Base-by-base conservation (phyloP, 371 early-diverging fungal genomes). In the Dipsacomyces acuminosporus region DNA sequence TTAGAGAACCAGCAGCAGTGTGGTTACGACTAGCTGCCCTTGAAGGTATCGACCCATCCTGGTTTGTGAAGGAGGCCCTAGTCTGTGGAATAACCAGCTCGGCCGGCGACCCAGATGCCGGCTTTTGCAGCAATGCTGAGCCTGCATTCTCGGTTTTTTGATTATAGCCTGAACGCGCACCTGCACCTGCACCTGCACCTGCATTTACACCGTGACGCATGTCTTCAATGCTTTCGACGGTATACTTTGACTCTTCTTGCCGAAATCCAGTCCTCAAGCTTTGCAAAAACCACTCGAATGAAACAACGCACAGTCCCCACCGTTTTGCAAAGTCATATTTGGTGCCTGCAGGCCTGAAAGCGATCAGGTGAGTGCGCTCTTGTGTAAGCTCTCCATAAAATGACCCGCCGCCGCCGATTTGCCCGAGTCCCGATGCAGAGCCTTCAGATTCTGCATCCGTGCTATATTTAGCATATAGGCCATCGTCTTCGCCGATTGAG, bases 291-390 rank as follows among this genome's bases (percentile, higher is more conserved):
- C 74, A 74, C 24, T 59, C 55, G 11, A 70, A 15, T 1, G 66
- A 47, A 9, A 74, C 75, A 6, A 74, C 41, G 8, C 41, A 44
- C 18, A 74, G 21, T 11, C 43, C 41, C 65, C 75, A 74, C 13
- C 45, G 42, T 36, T 45, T 54, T 23, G 75, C 74, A 48, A 57
- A 74, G 54, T 45, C 48, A 55, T 50, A 74, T 38, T 74, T 74
- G 33, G 59, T 49, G 17, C 71, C 64, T 3, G 54, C 30, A 0
- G 61, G 44, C 2, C 34, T 38, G 9, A 35, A 43, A 2, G 74
- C 59, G 25, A 74, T 64, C 22, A 74, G 53, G 24, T 74, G 64
- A 8, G 70, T 71, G 63, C 74, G 74, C 0, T 50, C 46, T 20
- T 38, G 50, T 0, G 63, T 69, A 22, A 74, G 47, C 18, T 52